Evolutionary conservation across 176 grass and related monocot species (phyloP).

Genomic region (bread wheat (Triticum aestivum)): DNA sequence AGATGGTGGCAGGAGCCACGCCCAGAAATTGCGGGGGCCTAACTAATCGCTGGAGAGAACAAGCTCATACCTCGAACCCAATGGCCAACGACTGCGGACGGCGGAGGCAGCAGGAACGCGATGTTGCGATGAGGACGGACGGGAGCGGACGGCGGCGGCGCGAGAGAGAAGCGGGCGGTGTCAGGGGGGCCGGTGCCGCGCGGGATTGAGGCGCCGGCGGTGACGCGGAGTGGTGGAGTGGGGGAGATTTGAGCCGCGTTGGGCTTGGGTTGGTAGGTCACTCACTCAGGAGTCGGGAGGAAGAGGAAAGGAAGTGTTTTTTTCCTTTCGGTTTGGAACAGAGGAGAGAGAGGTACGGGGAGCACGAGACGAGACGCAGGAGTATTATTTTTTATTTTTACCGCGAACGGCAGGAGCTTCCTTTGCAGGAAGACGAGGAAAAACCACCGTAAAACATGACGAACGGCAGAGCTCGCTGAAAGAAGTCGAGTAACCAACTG

Average conservation of each 20-base stretch:
- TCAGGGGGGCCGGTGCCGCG: background rate
- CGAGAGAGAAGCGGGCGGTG: background rate
- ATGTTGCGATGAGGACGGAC: background rate
- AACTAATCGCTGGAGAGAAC: background rate
- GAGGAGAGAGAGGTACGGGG: background rate
- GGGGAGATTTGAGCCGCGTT: conserved; percentile 4
- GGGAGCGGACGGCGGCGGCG: background rate
- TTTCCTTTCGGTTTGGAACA: background rate
- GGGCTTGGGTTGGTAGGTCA: conserved; percentile 17
- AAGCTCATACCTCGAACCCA: conserved; percentile 9
- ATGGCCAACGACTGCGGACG: background rate
- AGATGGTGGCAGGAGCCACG: background rate
- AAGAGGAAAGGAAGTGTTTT: background rate
- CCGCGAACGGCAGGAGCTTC: background rate
- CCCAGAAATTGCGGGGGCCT: background rate
- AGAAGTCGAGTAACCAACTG: background rate
- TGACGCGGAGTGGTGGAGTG: background rate
- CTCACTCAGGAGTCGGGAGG: background rate
- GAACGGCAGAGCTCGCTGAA: background rate
- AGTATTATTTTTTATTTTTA: background rate
- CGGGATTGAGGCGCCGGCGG: background rate
- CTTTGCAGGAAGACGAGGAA: too few relatives aligned
- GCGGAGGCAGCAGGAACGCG: background rate
- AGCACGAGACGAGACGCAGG: background rate
- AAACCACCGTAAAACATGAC: background rate